Evolutionary conservation across 2,329 filamentous ascomycete species (phyloP).

Genomic region (Xylariomycetidae sp.): DNA sequence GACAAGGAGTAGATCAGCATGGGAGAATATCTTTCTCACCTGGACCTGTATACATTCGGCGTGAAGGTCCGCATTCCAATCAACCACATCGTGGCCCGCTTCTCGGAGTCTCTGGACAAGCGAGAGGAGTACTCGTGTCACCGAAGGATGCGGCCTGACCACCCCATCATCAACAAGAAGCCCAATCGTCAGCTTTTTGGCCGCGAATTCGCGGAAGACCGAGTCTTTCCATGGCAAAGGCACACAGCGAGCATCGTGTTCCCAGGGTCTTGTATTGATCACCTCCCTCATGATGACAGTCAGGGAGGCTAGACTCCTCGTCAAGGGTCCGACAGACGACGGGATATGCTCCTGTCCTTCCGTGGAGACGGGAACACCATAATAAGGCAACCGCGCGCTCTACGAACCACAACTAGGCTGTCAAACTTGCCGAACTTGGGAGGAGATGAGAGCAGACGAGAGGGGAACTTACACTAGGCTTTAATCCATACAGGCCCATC

Average conservation of each 20-base stretch:
- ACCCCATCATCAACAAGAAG: constrained; percentile 40
- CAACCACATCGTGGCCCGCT: constrained; percentile 50
- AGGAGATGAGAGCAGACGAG: constrained; percentile 21
- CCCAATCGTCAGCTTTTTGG: constrained; percentile 41
- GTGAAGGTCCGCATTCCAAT: constrained; percentile 49
- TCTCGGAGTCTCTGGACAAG: constrained; percentile 32
- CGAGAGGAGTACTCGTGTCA: constrained; percentile 39
- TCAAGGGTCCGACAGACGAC: constrained; percentile 57
- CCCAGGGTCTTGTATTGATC: constrained; percentile 45
- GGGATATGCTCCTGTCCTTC: constrained; percentile 62
- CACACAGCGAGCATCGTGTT: constrained; percentile 46
- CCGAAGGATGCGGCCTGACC: constrained; percentile 49
- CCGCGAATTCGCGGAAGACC: constrained; percentile 34
- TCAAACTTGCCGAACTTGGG: background rate
- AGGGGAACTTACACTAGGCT: constrained; percentile 38
- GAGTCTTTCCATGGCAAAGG: constrained; percentile 50
- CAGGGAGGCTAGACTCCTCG: constrained; percentile 46
- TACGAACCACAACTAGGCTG: constrained; percentile 19
- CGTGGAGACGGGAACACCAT: constrained; percentile 54
- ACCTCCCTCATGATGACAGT: constrained; percentile 43
- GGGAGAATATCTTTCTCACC: constrained; percentile 24
- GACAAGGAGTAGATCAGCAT: background rate
- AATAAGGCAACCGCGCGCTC: constrained; percentile 54
- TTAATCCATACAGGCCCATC: constrained; percentile 44
- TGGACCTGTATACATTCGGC: constrained; percentile 52